Evolutionary conservation across 2,329 filamentous ascomycete species (phyloP).

Genomic region (Monilinia polystroma): DNA sequence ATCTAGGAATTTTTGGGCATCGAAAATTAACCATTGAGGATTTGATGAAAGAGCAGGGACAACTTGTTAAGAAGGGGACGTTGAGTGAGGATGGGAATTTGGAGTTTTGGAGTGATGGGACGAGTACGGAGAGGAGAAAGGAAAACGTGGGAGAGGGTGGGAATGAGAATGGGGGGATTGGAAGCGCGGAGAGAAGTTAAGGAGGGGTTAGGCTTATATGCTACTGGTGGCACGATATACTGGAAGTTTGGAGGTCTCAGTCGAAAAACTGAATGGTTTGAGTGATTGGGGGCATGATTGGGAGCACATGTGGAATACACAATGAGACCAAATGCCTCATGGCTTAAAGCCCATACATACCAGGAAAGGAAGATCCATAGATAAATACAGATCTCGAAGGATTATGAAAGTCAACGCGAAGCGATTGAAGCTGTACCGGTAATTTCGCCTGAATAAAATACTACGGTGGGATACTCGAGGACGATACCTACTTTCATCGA

Average conservation of each 20-base stretch:
- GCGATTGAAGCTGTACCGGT: too few relatives aligned
- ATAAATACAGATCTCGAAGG: background rate
- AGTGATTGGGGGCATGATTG: too few relatives aligned
- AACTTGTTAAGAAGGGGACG: slow-evolving; percentile 66
- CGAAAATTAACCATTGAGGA: slow-evolving; percentile 71
- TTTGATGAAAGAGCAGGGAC: slow-evolving; percentile 71
- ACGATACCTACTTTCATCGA: background rate
- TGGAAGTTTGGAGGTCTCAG: background rate
- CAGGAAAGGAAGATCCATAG: too few relatives aligned
- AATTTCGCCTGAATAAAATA: background rate
- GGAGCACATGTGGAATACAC: too few relatives aligned
- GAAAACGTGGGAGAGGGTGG: background rate
- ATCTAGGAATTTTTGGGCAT: slow-evolving; percentile 78
- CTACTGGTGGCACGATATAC: background rate
- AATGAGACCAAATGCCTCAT: too few relatives aligned
- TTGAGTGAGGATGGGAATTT: slow-evolving; percentile 78
- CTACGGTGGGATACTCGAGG: background rate
- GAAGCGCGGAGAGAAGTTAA: background rate
- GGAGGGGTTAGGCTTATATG: too few relatives aligned
- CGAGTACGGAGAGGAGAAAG: slow-evolving; percentile 29
- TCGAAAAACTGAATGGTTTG: too few relatives aligned
- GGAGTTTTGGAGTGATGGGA: slow-evolving; percentile 80
- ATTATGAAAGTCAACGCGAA: too few relatives aligned
- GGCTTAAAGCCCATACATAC: too few relatives aligned
- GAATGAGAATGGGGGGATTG: background rate